Percentiles rank a stretch among this genome's conserved stretches.
Evolutionary conservation across 345 rosid genomes (phyloP).

Genomic region (Luvunga scandens): DNA sequence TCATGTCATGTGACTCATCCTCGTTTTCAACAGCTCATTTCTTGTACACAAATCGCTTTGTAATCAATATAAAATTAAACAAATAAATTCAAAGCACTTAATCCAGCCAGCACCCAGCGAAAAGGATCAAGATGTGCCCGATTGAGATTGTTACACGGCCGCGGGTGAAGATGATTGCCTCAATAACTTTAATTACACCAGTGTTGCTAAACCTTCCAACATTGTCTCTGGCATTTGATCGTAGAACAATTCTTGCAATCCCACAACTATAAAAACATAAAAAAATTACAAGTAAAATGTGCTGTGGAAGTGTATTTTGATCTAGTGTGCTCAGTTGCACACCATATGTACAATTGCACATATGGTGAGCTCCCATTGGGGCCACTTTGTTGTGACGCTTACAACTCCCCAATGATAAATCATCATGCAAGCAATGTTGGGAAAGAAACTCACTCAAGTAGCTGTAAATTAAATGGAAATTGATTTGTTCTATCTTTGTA

Average conservation of each 20-base stretch:
- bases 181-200: conserved; percentile 53
- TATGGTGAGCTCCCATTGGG: too few relatives aligned
- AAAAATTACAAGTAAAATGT: conserved; percentile 52
- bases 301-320: neutral
- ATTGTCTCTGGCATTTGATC: conserved; percentile 71
- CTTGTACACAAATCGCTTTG: conserved; percentile 66
- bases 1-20: neutral
- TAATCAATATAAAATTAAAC: conserved; percentile 36
- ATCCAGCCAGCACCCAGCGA: conserved; percentile 67
- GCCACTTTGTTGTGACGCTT: too few relatives aligned
- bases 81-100: conserved; percentile 57
- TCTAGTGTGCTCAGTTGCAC: too few relatives aligned
- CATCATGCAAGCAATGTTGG: too few relatives aligned
- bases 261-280: conserved; percentile 62
- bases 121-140: conserved; percentile 53
- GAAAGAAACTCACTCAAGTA: too few relatives aligned
- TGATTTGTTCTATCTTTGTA: too few relatives aligned
- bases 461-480: too few relatives aligned
- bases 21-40: conserved; percentile 25
- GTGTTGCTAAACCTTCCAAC: conserved; percentile 72
- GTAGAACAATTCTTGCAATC: conserved; percentile 82
- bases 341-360: too few relatives aligned
- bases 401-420: too few relatives aligned
- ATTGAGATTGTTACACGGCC: conserved; percentile 54
- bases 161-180: conserved; percentile 30